A percentile compares a stretch with the other conserved stretches of the same genome.
These are phyloP conservation scores for Umbelopsis ramanniana DNA, from an alignment of 192 early-diverging fungal genomes.

Conservation along the genomic window DNA sequence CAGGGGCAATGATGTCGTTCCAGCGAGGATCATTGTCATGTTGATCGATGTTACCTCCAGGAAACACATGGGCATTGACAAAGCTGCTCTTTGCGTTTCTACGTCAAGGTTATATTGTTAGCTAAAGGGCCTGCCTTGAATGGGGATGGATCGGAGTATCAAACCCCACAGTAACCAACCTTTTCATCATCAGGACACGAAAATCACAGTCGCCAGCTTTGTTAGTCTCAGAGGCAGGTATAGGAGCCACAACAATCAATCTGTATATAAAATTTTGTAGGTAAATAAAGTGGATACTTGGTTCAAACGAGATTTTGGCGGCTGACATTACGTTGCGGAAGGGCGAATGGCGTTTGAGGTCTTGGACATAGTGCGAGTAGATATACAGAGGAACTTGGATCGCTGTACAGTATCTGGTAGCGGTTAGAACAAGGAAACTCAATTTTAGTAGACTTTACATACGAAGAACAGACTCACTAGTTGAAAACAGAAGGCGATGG, in stretches of 20 bases:
- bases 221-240: slow-evolving; percentile 6
- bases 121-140: neutral
- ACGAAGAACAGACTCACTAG: neutral
- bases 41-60: slow-evolving; percentile 43
- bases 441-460: neutral
- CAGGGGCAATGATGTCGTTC: slow-evolving; percentile 21
- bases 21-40: slow-evolving; percentile 32
- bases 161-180: neutral
- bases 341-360: slow-evolving; percentile 23
- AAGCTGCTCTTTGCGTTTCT: slow-evolving; percentile 51
- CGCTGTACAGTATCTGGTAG: neutral
- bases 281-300: neutral
- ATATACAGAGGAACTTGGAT: neutral
- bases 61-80: slow-evolving; percentile 56
- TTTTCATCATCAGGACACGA: slow-evolving; percentile 33
- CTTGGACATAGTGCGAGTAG: slow-evolving; percentile 3
- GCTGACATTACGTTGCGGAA: slow-evolving; percentile 27
- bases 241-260: slow-evolving; percentile 32
- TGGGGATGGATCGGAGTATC: too few relatives aligned
- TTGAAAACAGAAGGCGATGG: slow-evolving; percentile 5
- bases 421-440: neutral
- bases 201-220: slow-evolving; percentile 6
- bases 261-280: neutral
- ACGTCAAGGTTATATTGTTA: neutral
- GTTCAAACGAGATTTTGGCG: neutral